phyloP scores from a whole-genome alignment of 768 basidiomycete genomes.

The Collybia sp. region DNA sequence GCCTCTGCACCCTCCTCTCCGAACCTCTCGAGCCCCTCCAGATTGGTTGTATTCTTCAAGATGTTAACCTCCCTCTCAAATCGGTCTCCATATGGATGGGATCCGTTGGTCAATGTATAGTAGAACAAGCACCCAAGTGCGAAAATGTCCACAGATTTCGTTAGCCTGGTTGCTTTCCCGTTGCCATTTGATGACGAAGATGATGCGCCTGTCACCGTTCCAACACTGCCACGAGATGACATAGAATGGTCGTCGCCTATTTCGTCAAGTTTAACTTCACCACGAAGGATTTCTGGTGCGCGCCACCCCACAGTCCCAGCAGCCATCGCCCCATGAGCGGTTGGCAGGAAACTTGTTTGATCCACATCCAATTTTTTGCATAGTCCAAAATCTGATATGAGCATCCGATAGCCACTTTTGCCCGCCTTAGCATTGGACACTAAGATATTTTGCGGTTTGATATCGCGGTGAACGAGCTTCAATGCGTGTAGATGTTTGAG shows the following conservation, averaged over 20 bases:
- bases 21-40: conserved; percentile 70
- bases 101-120: conserved; percentile 84
- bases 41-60: conserved; percentile 67
- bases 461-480: conserved; percentile 96
- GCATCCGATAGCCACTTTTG: conserved; percentile 60
- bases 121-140: conserved; percentile 95
- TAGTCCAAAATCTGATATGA: conserved; percentile 96
- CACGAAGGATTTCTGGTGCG: conserved; percentile 92
- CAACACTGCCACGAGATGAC: conserved; percentile 61
- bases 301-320: conserved; percentile 97
- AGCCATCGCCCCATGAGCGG: conserved; percentile 81
- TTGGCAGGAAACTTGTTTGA: conserved; percentile 95
- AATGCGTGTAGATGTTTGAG: conserved; percentile 87
- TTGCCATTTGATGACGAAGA: conserved; percentile 25
- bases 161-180: conserved; percentile 63
- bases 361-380: conserved; percentile 94
- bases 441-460: conserved; percentile 98
- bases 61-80: conserved; percentile 96
- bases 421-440: conserved; percentile 63
- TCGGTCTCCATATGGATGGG: conserved; percentile 91
- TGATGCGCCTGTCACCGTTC: conserved; percentile 37
- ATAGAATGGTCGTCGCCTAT: conserved; percentile 59
- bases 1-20: conserved; percentile 96
- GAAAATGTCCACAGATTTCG: conserved; percentile 96
- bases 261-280: conserved; percentile 92